phyloP scores from a whole-genome alignment of 108 stramenopile genomes.

The Cyclotella choctawhatcheeana region DNA sequence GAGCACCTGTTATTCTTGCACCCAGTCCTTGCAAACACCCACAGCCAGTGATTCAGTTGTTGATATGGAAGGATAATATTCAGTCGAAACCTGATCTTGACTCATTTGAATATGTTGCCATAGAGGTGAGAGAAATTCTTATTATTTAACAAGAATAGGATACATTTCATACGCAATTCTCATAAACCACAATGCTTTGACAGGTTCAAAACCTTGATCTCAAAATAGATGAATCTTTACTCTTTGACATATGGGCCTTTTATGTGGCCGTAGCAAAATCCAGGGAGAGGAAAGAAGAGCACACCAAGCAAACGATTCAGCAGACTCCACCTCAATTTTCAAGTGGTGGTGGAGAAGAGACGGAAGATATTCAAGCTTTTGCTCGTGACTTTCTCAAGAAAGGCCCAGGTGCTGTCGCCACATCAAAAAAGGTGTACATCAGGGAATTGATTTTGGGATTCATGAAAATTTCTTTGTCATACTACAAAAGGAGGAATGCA shows the following conservation, averaged over 20 bases:
- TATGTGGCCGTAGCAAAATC: constrained; percentile 45
- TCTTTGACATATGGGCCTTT: constrained; percentile 81
- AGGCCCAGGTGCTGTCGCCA: not conserved
- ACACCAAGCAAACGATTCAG: constrained; percentile 9
- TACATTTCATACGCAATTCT: no score
- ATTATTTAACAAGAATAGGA: no score
- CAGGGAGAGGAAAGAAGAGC: constrained; percentile 21
- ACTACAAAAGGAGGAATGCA: constrained; percentile 66
- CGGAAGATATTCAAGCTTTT: not conserved
- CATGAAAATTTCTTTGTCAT: constrained; percentile 78
- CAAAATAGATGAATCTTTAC: constrained; percentile 74
- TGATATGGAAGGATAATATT: constrained; percentile 81
- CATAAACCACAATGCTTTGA: not conserved
- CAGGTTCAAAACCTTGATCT: constrained; percentile 84
- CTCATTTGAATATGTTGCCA: constrained; percentile 74
- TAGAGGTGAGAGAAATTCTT: constrained; percentile 50
- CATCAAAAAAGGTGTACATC: constrained; percentile 68
- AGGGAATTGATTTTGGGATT: constrained; percentile 71
- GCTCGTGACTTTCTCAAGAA: constrained; percentile 10
- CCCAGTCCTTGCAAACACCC: constrained; percentile 67
- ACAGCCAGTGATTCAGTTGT: constrained; percentile 78
- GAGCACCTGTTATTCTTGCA: constrained; percentile 79
- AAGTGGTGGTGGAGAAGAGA: not conserved
- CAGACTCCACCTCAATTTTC: constrained; percentile 28
- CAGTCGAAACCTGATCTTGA: constrained; percentile 70